phyloP scores from a whole-genome alignment of 2,329 filamentous ascomycete genomes.

The Lojkania enalia region DNA sequence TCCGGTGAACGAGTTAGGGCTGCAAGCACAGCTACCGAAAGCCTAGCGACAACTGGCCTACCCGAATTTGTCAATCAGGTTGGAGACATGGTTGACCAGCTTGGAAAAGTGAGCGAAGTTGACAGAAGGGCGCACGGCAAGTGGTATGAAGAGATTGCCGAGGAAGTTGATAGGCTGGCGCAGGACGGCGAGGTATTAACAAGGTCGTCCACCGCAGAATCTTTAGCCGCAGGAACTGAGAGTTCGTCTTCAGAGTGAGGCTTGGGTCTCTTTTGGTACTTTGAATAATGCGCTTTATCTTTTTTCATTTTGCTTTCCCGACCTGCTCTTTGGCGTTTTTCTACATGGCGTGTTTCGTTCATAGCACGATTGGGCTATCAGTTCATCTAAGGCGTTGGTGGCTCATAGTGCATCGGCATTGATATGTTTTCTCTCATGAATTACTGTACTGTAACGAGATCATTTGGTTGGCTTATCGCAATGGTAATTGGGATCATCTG shows the following conservation, averaged over 20 bases:
- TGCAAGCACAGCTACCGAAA: constrained; percentile 69
- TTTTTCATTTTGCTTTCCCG: background rate
- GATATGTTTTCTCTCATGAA: no score
- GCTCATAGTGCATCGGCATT: no score
- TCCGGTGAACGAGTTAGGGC: constrained; percentile 71
- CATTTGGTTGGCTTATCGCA: no score
- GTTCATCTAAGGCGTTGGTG: no score
- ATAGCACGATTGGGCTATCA: no score
- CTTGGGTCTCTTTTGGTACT: constrained; percentile 1
- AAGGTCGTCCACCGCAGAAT: constrained; percentile 30
- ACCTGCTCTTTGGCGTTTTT: constrained; percentile 5
- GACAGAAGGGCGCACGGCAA: constrained; percentile 68
- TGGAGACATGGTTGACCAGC: constrained; percentile 68
- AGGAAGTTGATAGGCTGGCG: constrained; percentile 52
- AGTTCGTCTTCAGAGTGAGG: constrained; percentile 11
- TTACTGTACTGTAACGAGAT: no score
- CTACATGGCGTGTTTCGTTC: constrained; percentile 17
- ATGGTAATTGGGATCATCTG: no score
- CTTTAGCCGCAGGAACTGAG: constrained; percentile 14
- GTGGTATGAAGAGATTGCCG: constrained; percentile 72
- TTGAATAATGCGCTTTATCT: no score
- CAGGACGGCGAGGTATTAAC: constrained; percentile 35
- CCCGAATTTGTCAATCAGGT: constrained; percentile 74
- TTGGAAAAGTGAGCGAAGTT: constrained; percentile 66
- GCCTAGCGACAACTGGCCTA: constrained; percentile 68